Evolutionary conservation across 139 green algal species (phyloP), one percentile per base, ranked within the genome.

Genomic region (Bryopsis sp.): DNA sequence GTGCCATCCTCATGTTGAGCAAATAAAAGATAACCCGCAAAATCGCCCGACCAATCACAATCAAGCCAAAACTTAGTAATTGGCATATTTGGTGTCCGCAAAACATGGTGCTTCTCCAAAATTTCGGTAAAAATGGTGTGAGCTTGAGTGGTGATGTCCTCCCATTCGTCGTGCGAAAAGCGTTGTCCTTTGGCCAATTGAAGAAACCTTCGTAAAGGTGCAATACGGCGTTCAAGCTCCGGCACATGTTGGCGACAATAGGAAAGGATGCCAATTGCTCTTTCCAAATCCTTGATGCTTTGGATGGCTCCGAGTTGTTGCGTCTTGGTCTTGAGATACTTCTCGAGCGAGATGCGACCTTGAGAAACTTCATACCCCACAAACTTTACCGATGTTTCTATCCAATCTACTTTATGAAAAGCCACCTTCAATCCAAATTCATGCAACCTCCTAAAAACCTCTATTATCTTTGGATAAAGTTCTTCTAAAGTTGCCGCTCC

Each of bases 391-490:
- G 24, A 36, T 8, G 15, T 63, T 7, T 7, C n/a, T 29, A 63
- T 7, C 15, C 15, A 63, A 8, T 35, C 54, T 19, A 29, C 54
- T 34, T 63, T 63, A 11, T 63, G 11, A 34, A 63, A n/a, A 63
- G 11, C n/a, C 54, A 63, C 54, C n/a, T 63, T 63, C 54, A 63
- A 29, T 15, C 54, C 54, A 19, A 63, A 63, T 7, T 63, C 54
- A 19, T 63, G n/a, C n/a, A 63, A 29, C n/a, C n/a, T 63, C n/a
- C n/a, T 63, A 19, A 63, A 63, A 35, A 63, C 54, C n/a, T 63
- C 54, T 19, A 35, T n/a, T 33, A 29, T 63, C 54, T 29, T 63
- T 29, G 11, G 7, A 33, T 15, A 29, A 8, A 63, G n/a, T 19
- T 36, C 24, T 63, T 63, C 19, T 33, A 7, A 19, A n/a, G 54